A percentile compares a stretch with the other conserved stretches of the same genome.
phyloP scores from a whole-genome alignment of 139 green algal species.

The Volvox africanus region DNA sequence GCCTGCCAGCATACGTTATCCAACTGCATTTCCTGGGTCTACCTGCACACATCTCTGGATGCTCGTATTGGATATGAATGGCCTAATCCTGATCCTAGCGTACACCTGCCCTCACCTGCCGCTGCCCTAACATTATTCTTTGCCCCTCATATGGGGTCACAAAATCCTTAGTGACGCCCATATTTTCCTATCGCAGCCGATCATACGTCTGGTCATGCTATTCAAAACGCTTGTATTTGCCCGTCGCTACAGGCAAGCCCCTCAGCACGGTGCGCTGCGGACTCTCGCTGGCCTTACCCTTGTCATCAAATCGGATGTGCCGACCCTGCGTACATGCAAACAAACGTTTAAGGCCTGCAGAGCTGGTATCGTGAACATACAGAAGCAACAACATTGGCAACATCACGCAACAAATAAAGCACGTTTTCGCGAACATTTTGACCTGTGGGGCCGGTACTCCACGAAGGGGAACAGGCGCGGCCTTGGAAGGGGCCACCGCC shows the following conservation, averaged over 20 bases:
- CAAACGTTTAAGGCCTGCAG: neutral
- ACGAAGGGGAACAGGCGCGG: neutral
- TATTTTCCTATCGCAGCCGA: no score
- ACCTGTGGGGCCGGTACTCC: conserved; percentile 26
- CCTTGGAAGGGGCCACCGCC: conserved; percentile 14
- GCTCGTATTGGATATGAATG: no score
- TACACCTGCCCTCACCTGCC: no score
- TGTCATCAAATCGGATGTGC: conserved; percentile 30
- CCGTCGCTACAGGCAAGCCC: conserved; percentile 30
- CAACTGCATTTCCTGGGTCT: no score
- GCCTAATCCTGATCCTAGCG: no score
- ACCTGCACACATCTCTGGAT: no score
- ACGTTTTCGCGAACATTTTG: neutral
- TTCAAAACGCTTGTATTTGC: conserved; percentile 48
- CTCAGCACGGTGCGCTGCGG: conserved; percentile 33
- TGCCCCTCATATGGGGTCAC: no score
- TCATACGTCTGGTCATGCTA: neutral
- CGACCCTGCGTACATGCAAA: conserved; percentile 8
- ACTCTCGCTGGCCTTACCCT: conserved; percentile 1
- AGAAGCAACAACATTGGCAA: neutral
- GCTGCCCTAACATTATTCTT: no score
- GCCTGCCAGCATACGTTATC: neutral
- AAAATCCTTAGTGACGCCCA: no score
- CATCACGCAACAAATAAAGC: neutral
- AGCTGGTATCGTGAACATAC: neutral